Conservation (phyloP, 106 monocot genomes). For the Cymbidium sinense region DNA sequence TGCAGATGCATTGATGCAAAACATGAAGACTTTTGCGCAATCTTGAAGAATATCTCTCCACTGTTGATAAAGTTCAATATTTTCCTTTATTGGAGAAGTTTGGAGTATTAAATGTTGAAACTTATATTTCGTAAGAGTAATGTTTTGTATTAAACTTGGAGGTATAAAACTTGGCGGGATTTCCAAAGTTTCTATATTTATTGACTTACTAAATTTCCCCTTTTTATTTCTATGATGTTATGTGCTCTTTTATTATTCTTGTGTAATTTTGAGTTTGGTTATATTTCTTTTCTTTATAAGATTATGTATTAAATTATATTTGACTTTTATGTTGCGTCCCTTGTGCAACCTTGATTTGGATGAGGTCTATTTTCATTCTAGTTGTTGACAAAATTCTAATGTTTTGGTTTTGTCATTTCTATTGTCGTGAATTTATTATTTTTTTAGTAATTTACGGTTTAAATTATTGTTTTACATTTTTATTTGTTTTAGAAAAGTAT, state of each 20-base stretch:
- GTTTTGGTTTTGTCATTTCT: neutral
- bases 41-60: conserved; percentile 1
- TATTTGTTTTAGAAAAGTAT: neutral
- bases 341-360: neutral
- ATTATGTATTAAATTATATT: neutral
- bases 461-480: neutral
- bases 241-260: neutral
- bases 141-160: too few relatives aligned
- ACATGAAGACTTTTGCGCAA: neutral
- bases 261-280: neutral
- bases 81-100: neutral
- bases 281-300: neutral
- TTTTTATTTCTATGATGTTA: neutral
- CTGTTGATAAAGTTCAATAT: neutral
- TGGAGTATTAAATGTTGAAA: neutral
- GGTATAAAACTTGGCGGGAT: neutral
- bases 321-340: neutral
- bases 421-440: neutral
- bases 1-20: conserved; percentile 12
- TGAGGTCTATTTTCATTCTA: neutral
- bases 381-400: neutral
- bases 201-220: neutral
- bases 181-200: neutral
- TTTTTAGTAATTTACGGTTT: neutral
- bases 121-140: neutral